Base-by-base conservation (phyloP, 2,329 filamentous ascomycete genomes). In the Ophiostoma ulmi region DNA sequence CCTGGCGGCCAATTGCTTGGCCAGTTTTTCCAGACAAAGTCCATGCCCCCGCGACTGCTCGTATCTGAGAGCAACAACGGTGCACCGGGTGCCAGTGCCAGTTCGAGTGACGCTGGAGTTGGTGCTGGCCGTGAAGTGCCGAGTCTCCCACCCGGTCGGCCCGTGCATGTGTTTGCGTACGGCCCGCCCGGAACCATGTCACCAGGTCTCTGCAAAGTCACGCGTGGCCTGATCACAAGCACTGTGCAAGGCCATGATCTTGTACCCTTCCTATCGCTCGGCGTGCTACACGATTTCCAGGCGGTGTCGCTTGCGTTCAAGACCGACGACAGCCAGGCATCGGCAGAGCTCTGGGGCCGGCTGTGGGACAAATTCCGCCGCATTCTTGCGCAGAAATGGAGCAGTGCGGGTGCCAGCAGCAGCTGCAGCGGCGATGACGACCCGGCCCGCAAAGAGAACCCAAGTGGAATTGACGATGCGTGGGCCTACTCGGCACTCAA, bases 141-240 rank as follows among this genome's bases (percentile, higher is more conserved):
- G 7, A 84, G 82, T 22, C 83, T 93, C 0, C 91, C 91, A 0
- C 75, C 88, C 0, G 87, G 88, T 20, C 85, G 91, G 0, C 88
- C 90, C 3, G 90, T 93, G 26, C 91, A 94, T 75, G 91, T 93
- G 14, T 94, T 92, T 77, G 89, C 91, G 7, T 94, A 93, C 77
- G 91, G 91, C 0, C 88, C 91, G 1, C 90, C 91, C 0, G 87
- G 90, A 0, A 90, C 89, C 17, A 87, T 93, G 85, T 91, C 90
- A 0, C 83, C 89, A 0, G 86, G 88, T 1, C 83, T 94, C 8
- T 87, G 90, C 61, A 86, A 86, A 72, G 88, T 89, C 13, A 93
- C 91, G 0, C 84, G 89, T 17, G 91, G 90, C 1, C 83, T 94
- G 8, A 90, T 94, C 72, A 94, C 91, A 2, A 92, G 88, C 10